These are phyloP conservation scores for Parathielavia hyrcaniae DNA, from an alignment of 495 filamentous ascomycete genomes.

Conservation along the genomic window DNA sequence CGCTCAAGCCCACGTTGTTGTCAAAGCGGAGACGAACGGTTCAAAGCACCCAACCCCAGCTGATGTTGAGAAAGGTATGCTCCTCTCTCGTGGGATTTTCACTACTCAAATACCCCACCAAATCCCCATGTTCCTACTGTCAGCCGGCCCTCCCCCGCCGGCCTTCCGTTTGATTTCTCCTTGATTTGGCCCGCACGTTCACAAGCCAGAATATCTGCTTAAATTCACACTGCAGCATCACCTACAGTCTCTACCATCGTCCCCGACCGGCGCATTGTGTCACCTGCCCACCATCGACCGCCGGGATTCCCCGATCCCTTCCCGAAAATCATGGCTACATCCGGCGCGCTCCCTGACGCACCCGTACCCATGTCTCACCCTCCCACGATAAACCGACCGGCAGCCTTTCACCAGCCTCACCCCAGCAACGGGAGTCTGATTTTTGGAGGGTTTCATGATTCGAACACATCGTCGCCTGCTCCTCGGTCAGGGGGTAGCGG, in stretches of 20 bases:
- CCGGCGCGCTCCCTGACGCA: constrained; percentile 10
- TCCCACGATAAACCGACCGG: constrained; percentile 12
- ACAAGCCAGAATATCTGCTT: constrained; percentile 1
- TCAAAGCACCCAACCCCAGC: neutral
- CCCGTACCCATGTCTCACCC: constrained; percentile 14
- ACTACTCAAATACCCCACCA: neutral
- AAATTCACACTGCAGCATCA: constrained; percentile 15
- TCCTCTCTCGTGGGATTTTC: neutral
- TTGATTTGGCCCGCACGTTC: neutral
- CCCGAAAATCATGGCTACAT: constrained; percentile 1
- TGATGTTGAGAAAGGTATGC: constrained; percentile 18
- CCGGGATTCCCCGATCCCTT: constrained; percentile 9
- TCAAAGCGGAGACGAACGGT: neutral
- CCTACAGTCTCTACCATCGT: constrained; percentile 12
- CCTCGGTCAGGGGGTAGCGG: constrained; percentile 32
- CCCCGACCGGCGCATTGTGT: constrained; percentile 5
- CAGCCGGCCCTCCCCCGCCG: constrained; percentile 3
- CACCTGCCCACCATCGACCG: constrained; percentile 15
- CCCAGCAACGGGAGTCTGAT: constrained; percentile 43
- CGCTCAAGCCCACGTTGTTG: constrained; percentile 3
- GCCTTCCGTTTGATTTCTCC: neutral
- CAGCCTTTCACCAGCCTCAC: constrained; percentile 31
- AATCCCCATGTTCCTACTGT: neutral
- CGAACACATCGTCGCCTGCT: constrained; percentile 45
- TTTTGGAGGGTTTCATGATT: constrained; percentile 41